Conservation (phyloP, 139 green algal species). For the Picochlorum sp. region DNA sequence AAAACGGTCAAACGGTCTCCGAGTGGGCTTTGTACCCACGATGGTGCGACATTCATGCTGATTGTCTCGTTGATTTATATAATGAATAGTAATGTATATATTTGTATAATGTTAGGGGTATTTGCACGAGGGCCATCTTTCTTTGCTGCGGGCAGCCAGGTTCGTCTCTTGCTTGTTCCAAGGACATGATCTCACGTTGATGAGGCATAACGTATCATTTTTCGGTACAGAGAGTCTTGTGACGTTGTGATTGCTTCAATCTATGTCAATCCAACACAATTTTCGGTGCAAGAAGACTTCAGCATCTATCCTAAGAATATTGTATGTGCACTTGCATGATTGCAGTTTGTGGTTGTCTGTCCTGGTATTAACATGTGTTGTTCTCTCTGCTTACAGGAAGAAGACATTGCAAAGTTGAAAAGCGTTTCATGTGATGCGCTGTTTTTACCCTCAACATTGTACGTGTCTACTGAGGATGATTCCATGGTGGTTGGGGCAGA, state of each 20-base stretch:
- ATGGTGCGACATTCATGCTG: slow-evolving; percentile 59
- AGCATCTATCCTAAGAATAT: slow-evolving; percentile 76
- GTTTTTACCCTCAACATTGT: slow-evolving; percentile 48
- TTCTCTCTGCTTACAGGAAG: slow-evolving; percentile 35
- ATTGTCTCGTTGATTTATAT: too few relatives aligned
- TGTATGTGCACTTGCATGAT: slow-evolving; percentile 21
- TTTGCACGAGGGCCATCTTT: slow-evolving; percentile 91
- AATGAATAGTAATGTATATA: background rate
- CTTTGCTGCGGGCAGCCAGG: slow-evolving; percentile 65
- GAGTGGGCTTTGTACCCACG: slow-evolving; percentile 87
- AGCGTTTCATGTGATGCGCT: slow-evolving; percentile 53
- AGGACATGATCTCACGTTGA: background rate
- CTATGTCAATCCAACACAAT: slow-evolving; percentile 97
- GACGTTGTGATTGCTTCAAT: slow-evolving; percentile 89
- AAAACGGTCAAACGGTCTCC: slow-evolving; percentile 45
- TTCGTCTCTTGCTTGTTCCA: slow-evolving; percentile 9
- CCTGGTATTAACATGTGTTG: slow-evolving; percentile 9
- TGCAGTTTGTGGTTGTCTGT: slow-evolving; percentile 2
- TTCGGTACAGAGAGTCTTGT: slow-evolving; percentile 42
- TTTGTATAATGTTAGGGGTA: slow-evolving; percentile 55
- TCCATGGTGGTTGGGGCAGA: slow-evolving; percentile 48
- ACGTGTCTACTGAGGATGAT: slow-evolving; percentile 17
- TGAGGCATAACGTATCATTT: background rate
- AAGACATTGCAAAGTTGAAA: slow-evolving; percentile 64
- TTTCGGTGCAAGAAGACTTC: slow-evolving; percentile 86